Conservation (phyloP, 116 monocot species). For the Iris pallida region DNA sequence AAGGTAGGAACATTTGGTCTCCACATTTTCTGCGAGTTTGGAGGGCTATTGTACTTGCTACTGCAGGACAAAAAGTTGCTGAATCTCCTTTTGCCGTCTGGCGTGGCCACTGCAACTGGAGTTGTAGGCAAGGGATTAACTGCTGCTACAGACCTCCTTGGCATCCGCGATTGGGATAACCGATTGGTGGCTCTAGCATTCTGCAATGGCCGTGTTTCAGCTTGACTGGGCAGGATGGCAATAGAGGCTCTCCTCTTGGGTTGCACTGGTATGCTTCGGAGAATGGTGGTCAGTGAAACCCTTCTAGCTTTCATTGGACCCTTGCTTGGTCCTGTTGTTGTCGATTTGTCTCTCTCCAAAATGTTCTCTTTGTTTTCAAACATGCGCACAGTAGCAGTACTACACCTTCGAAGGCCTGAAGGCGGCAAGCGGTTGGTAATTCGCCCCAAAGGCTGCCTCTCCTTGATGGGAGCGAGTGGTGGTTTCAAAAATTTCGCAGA, state of each 20-base stretch:
- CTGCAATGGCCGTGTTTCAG: conserved; percentile 8
- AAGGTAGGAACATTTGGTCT: conserved; percentile 48
- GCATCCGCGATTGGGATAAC: conserved; percentile 13
- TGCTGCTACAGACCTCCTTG: conserved; percentile 38
- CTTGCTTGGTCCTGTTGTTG: neutral
- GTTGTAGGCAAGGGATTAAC: conserved; percentile 24
- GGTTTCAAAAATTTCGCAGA: conserved; percentile 33
- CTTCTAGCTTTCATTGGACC: conserved; percentile 44
- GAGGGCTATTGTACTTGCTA: conserved; percentile 52
- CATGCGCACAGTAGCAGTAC: neutral
- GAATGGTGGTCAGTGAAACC: conserved; percentile 37
- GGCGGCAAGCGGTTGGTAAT: conserved; percentile 9
- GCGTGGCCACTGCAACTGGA: conserved; percentile 30
- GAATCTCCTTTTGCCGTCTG: conserved; percentile 24
- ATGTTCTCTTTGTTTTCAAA: conserved; percentile 59
- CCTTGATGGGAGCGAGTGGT: conserved; percentile 48
- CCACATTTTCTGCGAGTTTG: conserved; percentile 24
- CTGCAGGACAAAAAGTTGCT: conserved; percentile 13
- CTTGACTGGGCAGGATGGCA: conserved; percentile 23
- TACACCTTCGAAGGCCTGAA: conserved; percentile 15
- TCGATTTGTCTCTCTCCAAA: conserved; percentile 6
- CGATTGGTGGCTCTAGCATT: conserved; percentile 3
- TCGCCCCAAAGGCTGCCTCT: conserved; percentile 36
- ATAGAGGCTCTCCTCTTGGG: conserved; percentile 49
- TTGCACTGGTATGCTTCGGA: conserved; percentile 29